Conservation (phyloP, 805 yeast species). For the Cyberlindnera petersonii region DNA sequence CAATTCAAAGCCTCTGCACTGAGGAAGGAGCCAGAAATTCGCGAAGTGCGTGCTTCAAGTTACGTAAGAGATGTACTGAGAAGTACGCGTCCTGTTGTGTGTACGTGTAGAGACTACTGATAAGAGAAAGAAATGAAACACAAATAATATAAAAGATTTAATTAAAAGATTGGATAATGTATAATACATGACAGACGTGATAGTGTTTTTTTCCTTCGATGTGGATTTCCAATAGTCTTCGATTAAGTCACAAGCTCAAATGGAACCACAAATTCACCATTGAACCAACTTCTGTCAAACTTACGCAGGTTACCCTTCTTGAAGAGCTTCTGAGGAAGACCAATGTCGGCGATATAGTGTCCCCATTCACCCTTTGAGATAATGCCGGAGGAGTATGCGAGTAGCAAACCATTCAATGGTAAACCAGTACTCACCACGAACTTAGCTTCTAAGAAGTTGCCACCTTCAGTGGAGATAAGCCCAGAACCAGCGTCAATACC, state of each 20-base stretch:
- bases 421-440: conserved; percentile 70
- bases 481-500: conserved; percentile 87
- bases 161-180: not conserved
- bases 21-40: not conserved
- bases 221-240: conserved; percentile 3
- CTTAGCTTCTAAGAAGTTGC: conserved; percentile 41
- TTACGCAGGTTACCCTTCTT: conserved; percentile 42
- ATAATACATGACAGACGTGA: not conserved
- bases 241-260: no score
- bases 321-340: conserved; percentile 59
- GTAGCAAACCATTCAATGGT: conserved; percentile 60
- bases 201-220: not conserved
- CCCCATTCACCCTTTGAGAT: conserved; percentile 44
- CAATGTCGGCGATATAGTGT: conserved; percentile 66
- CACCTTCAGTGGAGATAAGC: conserved; percentile 26
- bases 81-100: not conserved
- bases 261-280: conserved; percentile 21
- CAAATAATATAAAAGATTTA: not conserved
- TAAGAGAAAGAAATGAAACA: not conserved
- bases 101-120: not conserved
- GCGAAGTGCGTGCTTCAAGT: not conserved
- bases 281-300: conserved; percentile 37
- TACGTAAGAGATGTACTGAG: not conserved
- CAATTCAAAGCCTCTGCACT: not conserved
- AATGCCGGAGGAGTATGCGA: conserved; percentile 55